Percentiles rank a stretch among this genome's conserved stretches.
Conservation (phyloP, 2,329 filamentous ascomycete genomes). For the Seiridium cupressi region DNA sequence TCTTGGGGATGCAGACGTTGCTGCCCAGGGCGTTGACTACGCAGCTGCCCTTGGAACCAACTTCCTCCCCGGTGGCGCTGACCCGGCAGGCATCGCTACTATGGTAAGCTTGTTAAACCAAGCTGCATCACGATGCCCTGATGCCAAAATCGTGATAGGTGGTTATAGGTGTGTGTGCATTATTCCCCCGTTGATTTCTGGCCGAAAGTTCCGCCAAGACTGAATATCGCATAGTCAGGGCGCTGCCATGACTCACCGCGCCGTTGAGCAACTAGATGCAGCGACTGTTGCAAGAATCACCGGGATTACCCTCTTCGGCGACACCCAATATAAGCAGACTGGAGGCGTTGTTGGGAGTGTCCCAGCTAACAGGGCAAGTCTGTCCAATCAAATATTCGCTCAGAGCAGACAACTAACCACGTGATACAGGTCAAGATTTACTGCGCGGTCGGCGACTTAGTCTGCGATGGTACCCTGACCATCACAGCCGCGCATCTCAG, state of each 20-base stretch:
- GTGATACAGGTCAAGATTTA: conserved; percentile 3
- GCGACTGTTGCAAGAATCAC: conserved; percentile 24
- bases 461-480: conserved; percentile 42
- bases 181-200: no score
- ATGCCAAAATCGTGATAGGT: conserved; percentile 1
- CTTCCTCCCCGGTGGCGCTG: conserved; percentile 25
- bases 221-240: conserved; percentile 20
- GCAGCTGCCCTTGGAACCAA: conserved; percentile 25
- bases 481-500: conserved; percentile 35
- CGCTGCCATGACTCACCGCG: conserved; percentile 29
- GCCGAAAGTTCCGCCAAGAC: not conserved
- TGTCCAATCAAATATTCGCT: not conserved
- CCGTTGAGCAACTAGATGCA: conserved; percentile 31
- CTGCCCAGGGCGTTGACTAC: conserved; percentile 23
- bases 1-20: conserved; percentile 15
- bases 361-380: not conserved
- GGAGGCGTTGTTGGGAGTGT: conserved; percentile 9
- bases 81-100: conserved; percentile 21
- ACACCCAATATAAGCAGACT: conserved; percentile 27
- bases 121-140: not conserved
- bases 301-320: conserved; percentile 26
- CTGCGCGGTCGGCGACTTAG: conserved; percentile 38
- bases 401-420: not conserved
- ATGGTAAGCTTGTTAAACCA: conserved; percentile 6
- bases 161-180: conserved; percentile 3